Conservation (phyloP, 2,329 filamentous ascomycete species). For the Fonsecaea erecta region DNA sequence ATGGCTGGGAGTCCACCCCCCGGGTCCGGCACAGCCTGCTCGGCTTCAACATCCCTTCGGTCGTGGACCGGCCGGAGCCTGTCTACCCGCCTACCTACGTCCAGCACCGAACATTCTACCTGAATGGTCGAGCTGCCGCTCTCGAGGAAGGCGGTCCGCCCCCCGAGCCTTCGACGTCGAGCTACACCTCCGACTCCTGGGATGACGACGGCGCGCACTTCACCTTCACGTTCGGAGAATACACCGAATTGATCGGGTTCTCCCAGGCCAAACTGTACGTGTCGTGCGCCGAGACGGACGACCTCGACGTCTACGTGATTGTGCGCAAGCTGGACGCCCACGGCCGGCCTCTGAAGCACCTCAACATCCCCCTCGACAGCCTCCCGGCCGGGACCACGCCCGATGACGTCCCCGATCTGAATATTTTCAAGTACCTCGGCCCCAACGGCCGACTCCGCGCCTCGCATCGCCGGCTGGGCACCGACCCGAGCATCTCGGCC, state of each 20-base stretch:
- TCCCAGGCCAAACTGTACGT: conserved; percentile 56
- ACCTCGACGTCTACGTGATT: conserved; percentile 53
- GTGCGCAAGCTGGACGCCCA: conserved; percentile 51
- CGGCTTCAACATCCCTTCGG: conserved; percentile 40
- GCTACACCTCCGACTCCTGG: conserved; percentile 45
- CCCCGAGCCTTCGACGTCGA: conserved; percentile 25
- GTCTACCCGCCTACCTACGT: conserved; percentile 25
- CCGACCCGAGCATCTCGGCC: conserved; percentile 42
- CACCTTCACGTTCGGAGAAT: conserved; percentile 46
- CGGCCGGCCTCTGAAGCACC: conserved; percentile 49
- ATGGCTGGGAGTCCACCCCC: conserved; percentile 54
- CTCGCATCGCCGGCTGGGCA: conserved; percentile 49
- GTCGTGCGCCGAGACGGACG: conserved; percentile 49
- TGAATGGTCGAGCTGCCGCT: conserved; percentile 33
- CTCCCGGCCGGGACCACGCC: conserved; percentile 40
- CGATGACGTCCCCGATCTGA: conserved; percentile 44
- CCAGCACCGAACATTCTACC: conserved; percentile 40
- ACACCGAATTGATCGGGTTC: conserved; percentile 50
- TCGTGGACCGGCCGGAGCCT: conserved; percentile 40
- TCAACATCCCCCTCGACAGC: conserved; percentile 50
- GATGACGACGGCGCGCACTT: conserved; percentile 27
- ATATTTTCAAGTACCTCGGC: conserved; percentile 49
- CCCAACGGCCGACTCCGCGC: conserved; percentile 53
- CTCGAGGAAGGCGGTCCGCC: neutral
- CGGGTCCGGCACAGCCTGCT: conserved; percentile 43